A percentile compares a stretch with the other conserved stretches of the same genome.
Conservation (phyloP, 2,329 filamentous ascomycete species). For the Drechslera avenae region DNA sequence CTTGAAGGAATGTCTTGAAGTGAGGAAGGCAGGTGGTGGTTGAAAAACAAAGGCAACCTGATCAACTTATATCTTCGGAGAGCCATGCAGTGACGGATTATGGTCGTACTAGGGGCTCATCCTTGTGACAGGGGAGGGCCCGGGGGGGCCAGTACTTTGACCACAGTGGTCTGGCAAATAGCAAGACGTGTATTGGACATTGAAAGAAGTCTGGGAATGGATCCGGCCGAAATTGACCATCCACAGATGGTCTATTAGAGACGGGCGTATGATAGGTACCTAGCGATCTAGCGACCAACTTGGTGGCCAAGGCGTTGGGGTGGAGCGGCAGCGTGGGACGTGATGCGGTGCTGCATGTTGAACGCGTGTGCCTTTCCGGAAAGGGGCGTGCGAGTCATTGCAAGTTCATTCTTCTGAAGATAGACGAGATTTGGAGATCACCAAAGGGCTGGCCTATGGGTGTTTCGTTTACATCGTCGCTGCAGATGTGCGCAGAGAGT, state of each 20-base stretch:
- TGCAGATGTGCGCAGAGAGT: too few species aligned
- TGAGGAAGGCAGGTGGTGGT: not conserved
- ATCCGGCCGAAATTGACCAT: not conserved
- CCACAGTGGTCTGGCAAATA: not conserved
- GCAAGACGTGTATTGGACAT: slow-evolving; percentile 8
- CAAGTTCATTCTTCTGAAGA: not conserved
- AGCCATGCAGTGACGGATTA: not conserved
- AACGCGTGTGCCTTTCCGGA: slow-evolving; percentile 2
- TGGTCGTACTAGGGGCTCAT: too few species aligned
- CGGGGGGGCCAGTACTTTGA: too few species aligned
- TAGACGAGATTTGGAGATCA: not conserved
- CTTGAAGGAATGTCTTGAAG: slow-evolving; percentile 7
- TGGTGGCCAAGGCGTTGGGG: slow-evolving; percentile 16
- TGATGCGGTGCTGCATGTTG: slow-evolving; percentile 5
- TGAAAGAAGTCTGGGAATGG: not conserved
- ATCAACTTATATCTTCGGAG: slow-evolving; percentile 21
- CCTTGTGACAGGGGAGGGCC: too few species aligned
- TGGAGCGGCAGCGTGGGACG: slow-evolving; percentile 6
- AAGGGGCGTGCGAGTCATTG: not conserved
- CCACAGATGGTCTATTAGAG: not conserved
- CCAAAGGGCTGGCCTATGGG: too few species aligned
- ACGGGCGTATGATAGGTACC: slow-evolving; percentile 5
- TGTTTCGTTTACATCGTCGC: too few species aligned
- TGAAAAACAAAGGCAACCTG: not conserved
- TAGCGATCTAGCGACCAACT: slow-evolving; percentile 6